A percentile compares a stretch with the other conserved stretches of the same genome.
Conservation (phyloP, 148 eudicot genomes). For the Rhododendron henanense region DNA sequence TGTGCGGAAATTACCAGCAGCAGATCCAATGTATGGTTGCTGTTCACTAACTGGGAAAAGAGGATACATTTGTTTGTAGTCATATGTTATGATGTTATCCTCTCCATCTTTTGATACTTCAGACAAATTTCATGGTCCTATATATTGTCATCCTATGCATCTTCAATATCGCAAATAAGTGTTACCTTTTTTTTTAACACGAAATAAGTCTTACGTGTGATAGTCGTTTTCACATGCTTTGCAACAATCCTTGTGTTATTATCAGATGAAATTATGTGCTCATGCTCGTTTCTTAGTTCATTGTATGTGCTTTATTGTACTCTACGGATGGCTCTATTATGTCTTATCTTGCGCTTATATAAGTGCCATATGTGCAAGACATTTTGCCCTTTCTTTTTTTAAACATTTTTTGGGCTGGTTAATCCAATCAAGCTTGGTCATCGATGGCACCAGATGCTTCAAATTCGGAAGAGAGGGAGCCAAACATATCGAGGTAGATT, state of each 20-base stretch:
- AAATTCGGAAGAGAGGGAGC: no score
- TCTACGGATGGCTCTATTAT: neutral
- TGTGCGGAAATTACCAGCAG: constrained; percentile 72
- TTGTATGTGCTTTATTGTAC: neutral
- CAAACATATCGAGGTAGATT: no score
- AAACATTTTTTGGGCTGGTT: neutral
- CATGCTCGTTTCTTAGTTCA: neutral
- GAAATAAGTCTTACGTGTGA: neutral
- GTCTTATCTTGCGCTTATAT: neutral
- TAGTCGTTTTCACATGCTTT: neutral
- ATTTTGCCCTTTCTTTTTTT: neutral
- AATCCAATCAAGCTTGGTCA: neutral
- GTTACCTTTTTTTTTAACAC: no score
- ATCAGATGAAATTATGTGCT: neutral
- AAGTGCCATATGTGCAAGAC: neutral
- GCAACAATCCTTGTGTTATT: neutral
- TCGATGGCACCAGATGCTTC: no score
- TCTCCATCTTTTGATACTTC: neutral
- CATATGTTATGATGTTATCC: neutral
- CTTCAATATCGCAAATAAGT: neutral
- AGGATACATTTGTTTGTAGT: neutral
- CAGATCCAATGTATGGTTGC: constrained; percentile 59
- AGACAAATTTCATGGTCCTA: neutral
- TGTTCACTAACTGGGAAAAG: neutral
- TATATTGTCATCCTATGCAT: neutral